phyloP scores from a whole-genome alignment of 2,329 filamentous ascomycete species.

The Graphilbum fragrans region DNA sequence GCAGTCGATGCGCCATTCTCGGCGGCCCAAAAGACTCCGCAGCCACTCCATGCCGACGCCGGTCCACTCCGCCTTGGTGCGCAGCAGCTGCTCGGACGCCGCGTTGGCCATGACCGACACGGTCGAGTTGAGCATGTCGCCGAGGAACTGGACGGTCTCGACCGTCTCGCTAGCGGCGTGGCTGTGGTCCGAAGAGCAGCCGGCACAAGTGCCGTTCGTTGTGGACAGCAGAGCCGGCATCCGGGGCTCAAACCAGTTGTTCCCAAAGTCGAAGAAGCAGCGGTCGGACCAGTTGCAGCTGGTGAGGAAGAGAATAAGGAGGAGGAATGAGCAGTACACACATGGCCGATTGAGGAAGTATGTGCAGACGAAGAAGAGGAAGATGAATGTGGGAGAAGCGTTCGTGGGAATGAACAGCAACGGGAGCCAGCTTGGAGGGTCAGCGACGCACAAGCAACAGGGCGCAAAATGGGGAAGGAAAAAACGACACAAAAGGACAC shows the following conservation, averaged over 20 bases:
- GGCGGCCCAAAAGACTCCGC: slow-evolving; percentile 64
- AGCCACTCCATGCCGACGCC: slow-evolving; percentile 79
- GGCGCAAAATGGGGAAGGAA: background rate
- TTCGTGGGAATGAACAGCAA: slow-evolving; percentile 83
- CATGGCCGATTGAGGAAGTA: slow-evolving; percentile 95
- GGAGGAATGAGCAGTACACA: slow-evolving; percentile 93
- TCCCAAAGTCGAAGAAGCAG: slow-evolving; percentile 85
- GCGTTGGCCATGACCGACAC: slow-evolving; percentile 54
- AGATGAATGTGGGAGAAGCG: slow-evolving; percentile 72
- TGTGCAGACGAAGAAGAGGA: slow-evolving; percentile 82
- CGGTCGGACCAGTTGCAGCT: slow-evolving; percentile 74
- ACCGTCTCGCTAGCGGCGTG: no score
- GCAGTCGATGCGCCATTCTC: slow-evolving; percentile 85
- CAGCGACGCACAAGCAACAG: background rate
- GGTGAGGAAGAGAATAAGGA: slow-evolving; percentile 63
- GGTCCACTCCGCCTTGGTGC: slow-evolving; percentile 52
- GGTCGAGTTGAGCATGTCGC: slow-evolving; percentile 55
- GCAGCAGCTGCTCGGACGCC: slow-evolving; percentile 49
- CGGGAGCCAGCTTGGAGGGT: slow-evolving; percentile 57
- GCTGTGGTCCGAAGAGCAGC: slow-evolving; percentile 13
- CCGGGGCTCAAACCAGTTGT: slow-evolving; percentile 88
- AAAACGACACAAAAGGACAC: background rate
- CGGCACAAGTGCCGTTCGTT: slow-evolving; percentile 1
- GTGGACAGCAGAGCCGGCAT: slow-evolving; percentile 23
- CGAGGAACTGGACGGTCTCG: slow-evolving; percentile 26